phyloP scores from a whole-genome alignment of 2,329 filamentous ascomycete genomes.

The Fusarium cicatricum region DNA sequence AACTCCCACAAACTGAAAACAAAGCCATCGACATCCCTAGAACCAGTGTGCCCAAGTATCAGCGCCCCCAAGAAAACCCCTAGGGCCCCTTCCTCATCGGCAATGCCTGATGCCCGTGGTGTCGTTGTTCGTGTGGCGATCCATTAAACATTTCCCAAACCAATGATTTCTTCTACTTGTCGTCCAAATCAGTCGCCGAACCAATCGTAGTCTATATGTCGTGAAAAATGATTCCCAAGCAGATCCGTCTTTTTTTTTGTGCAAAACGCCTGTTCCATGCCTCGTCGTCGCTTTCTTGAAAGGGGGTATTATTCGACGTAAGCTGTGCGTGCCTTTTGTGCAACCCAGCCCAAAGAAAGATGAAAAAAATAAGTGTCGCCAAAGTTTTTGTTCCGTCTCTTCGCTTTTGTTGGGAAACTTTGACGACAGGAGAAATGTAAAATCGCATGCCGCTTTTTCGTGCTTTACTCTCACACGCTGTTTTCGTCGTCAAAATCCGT shows the following conservation, averaged over 20 bases:
- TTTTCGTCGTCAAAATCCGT: slow-evolving; percentile 46
- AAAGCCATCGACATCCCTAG: slow-evolving; percentile 26
- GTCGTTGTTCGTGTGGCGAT: slow-evolving; percentile 21
- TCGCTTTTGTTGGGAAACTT: slow-evolving; percentile 31
- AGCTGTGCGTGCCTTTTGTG: slow-evolving; percentile 28
- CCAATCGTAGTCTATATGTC: slow-evolving; percentile 36
- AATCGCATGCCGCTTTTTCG: slow-evolving; percentile 17
- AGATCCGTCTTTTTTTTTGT: slow-evolving; percentile 30
- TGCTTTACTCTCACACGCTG: slow-evolving; percentile 38
- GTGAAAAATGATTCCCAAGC: slow-evolving; percentile 29
- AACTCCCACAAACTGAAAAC: slow-evolving; percentile 17
- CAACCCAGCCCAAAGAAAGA: slow-evolving; percentile 28
- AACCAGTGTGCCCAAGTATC: slow-evolving; percentile 8
- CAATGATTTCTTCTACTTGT: slow-evolving; percentile 25
- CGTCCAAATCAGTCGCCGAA: slow-evolving; percentile 30
- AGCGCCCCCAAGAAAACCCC: slow-evolving; percentile 5
- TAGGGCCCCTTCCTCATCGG: too few species aligned
- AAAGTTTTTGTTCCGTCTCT: slow-evolving; percentile 32
- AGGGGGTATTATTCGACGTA: slow-evolving; percentile 32
- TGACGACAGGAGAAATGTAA: slow-evolving; percentile 32
- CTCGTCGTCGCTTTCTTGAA: slow-evolving; percentile 31
- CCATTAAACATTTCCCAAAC: slow-evolving; percentile 30
- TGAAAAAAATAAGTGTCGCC: slow-evolving; percentile 38
- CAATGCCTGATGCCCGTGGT: slow-evolving; percentile 8
- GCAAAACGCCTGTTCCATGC: slow-evolving; percentile 37